phyloP scores from a whole-genome alignment of 331 rosid genomes.

The Acacia concinna region DNA sequence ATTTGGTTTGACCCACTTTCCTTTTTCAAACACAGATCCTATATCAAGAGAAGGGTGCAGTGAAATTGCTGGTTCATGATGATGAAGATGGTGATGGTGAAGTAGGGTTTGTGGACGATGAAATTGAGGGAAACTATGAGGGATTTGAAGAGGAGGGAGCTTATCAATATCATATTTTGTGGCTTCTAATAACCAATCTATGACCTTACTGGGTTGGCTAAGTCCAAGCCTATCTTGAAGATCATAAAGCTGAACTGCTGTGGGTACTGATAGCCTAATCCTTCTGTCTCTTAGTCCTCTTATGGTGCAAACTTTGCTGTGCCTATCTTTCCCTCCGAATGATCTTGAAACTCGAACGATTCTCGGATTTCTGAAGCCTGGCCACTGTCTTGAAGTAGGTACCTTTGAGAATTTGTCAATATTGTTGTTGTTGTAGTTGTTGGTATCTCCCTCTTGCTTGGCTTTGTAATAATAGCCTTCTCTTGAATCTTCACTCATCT shows the following conservation, averaged over 20 bases:
- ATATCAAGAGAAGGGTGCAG: slow-evolving; percentile 34
- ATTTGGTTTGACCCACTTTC: slow-evolving; percentile 57
- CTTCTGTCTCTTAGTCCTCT: slow-evolving; percentile 89
- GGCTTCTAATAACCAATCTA: slow-evolving; percentile 82
- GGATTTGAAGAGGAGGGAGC: slow-evolving; percentile 85
- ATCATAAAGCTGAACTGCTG: slow-evolving; percentile 82
- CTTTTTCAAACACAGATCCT: slow-evolving; percentile 37
- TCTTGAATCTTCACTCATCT: slow-evolving; percentile 53
- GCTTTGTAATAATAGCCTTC: slow-evolving; percentile 47
- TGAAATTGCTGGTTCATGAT: slow-evolving; percentile 31
- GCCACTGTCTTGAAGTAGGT: slow-evolving; percentile 64
- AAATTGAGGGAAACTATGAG: slow-evolving; percentile 58
- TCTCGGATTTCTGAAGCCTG: slow-evolving; percentile 82
- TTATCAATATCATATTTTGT: slow-evolving; percentile 76
- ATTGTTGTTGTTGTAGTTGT: not conserved
- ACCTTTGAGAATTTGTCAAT: slow-evolving; percentile 3
- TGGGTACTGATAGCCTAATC: slow-evolving; percentile 84
- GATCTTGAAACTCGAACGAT: slow-evolving; percentile 81
- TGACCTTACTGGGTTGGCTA: slow-evolving; percentile 84
- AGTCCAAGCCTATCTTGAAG: slow-evolving; percentile 83
- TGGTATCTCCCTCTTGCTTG: slow-evolving; percentile 41
- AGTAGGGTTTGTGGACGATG: slow-evolving; percentile 44
- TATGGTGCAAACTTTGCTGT: slow-evolving; percentile 90
- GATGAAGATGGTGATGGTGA: slow-evolving; percentile 34
- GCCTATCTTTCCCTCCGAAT: slow-evolving; percentile 93